phyloP scores from a whole-genome alignment of 208 protist species.

The Strigomonas culicis region DNA sequence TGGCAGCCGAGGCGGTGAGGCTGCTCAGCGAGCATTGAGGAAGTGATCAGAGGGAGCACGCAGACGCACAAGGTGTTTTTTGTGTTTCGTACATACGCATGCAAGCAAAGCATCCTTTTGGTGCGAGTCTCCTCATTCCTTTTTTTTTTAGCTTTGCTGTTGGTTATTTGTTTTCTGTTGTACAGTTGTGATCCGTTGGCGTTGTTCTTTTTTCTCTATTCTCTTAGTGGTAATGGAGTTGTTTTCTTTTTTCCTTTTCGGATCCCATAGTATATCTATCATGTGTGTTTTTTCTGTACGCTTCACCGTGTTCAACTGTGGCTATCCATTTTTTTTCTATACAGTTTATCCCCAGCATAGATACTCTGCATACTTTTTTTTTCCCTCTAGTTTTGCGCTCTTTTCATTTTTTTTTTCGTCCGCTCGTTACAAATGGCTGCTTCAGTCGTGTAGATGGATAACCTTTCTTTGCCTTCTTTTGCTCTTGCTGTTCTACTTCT shows the following conservation, averaged over 20 bases:
- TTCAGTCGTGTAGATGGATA: too few species aligned
- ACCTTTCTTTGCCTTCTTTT: too few species aligned
- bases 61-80: constrained; percentile 12
- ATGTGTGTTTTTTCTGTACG: background rate
- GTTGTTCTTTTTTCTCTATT: background rate
- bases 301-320: background rate
- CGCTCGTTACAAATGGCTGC: constrained; percentile 1
- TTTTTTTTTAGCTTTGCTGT: constrained; percentile 2
- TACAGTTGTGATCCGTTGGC: background rate
- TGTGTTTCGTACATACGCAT: background rate
- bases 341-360: background rate
- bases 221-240: background rate
- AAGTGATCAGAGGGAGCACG: background rate
- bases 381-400: background rate
- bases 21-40: background rate
- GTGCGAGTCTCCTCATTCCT: background rate
- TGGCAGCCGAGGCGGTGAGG: constrained; percentile 46
- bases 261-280: background rate
- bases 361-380: constrained; percentile 5
- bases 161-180: background rate
- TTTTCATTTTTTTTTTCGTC: constrained; percentile 1
- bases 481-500: background rate
- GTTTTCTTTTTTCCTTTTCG: constrained; percentile 11
- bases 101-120: constrained; percentile 8
- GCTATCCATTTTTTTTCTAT: background rate